These are phyloP conservation scores for Sungouiozyma ichnusensis DNA, from an alignment of 805 yeast species.

Conservation along the genomic window DNA sequence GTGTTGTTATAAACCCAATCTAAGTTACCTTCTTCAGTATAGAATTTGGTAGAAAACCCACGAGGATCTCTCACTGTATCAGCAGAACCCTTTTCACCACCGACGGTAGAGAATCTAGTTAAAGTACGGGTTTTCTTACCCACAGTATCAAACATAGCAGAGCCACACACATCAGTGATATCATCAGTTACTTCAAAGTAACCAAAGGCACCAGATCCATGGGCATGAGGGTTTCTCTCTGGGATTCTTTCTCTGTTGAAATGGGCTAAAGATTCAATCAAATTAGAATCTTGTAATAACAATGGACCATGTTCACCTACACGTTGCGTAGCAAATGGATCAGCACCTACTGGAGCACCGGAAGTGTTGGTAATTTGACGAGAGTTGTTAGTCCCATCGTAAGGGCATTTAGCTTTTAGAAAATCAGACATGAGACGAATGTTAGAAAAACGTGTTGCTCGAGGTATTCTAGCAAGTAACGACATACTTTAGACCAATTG, in stretches of 20 bases:
- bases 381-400: slow-evolving; percentile 6
- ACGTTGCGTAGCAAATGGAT: slow-evolving; percentile 68
- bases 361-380: slow-evolving; percentile 41
- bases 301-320: slow-evolving; percentile 70
- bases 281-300: slow-evolving; percentile 68
- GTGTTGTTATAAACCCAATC: slow-evolving; percentile 72
- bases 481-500: too few relatives aligned
- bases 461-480: neutral
- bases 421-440: neutral
- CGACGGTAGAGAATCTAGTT: slow-evolving; percentile 66
- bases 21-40: slow-evolving; percentile 57
- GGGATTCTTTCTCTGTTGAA: slow-evolving; percentile 87
- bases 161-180: slow-evolving; percentile 57
- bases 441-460: neutral
- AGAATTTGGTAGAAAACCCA: slow-evolving; percentile 55
- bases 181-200: slow-evolving; percentile 81
- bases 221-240: slow-evolving; percentile 88
- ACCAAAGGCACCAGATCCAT: slow-evolving; percentile 88
- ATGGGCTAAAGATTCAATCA: slow-evolving; percentile 75
- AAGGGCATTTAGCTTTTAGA: neutral
- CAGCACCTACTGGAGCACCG: slow-evolving; percentile 14
- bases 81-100: slow-evolving; percentile 58
- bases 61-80: slow-evolving; percentile 63
- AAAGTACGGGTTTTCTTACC: slow-evolving; percentile 72
- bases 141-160: slow-evolving; percentile 57